Evolutionary conservation across 192 early-diverging fungal genomes (phyloP).

Genomic region (Coemansia asiatica): DNA sequence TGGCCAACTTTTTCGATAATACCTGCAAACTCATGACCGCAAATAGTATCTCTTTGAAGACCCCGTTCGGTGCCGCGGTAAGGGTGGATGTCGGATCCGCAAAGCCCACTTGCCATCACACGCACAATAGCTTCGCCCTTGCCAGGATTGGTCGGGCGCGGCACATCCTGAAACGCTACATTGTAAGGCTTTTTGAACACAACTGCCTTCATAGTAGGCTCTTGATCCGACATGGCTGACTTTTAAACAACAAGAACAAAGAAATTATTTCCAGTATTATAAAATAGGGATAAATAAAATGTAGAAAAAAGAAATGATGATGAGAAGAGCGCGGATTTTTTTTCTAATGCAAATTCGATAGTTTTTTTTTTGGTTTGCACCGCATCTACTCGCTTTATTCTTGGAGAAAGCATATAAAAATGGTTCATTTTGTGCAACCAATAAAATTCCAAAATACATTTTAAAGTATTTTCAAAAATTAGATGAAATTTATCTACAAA

Average conservation of each 20-base stretch:
- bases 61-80: constrained; percentile 53
- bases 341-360: too few relatives aligned
- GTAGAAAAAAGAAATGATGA: neutral
- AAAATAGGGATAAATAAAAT: neutral
- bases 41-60: constrained; percentile 45
- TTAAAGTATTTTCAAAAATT: too few relatives aligned
- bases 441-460: too few relatives aligned
- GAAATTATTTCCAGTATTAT: too few relatives aligned
- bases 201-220: constrained; percentile 48
- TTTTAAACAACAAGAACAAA: neutral
- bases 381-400: too few relatives aligned
- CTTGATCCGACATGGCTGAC: neutral
- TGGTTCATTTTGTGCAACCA: too few relatives aligned
- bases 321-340: neutral
- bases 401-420: too few relatives aligned
- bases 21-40: constrained; percentile 60
- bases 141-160: constrained; percentile 34
- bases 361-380: too few relatives aligned
- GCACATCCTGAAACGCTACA: constrained; percentile 33
- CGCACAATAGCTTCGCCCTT: constrained; percentile 56
- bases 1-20: constrained; percentile 47
- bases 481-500: too few relatives aligned
- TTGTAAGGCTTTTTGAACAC: constrained; percentile 49
- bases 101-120: constrained; percentile 50
- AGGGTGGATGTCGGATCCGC: constrained; percentile 57